Base-by-base conservation (phyloP, 2,329 filamentous ascomycete species). In the Cladosporium sp. region DNA sequence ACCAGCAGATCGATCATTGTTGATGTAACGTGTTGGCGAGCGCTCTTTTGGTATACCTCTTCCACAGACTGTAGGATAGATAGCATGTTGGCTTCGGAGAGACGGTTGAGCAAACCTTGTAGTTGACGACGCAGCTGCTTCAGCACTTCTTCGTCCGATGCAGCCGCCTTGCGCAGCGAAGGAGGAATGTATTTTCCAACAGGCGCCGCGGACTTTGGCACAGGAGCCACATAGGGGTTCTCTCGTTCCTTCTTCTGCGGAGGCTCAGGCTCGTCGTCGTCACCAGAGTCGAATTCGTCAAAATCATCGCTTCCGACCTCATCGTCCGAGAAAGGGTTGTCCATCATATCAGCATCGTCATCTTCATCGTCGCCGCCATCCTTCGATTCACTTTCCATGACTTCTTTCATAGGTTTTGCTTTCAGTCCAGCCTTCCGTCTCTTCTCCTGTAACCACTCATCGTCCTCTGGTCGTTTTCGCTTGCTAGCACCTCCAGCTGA, bases 71-170 rank as follows among this genome's bases (percentile, higher is more conserved):
- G 85, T 3, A 97, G 81, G 62, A 98, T 96, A 1, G 91, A 90
- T 6, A 96, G 78, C 68, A 99, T 83, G 71, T 95, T 98, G 43
- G 92, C 88, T 75, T 98, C 94, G 0, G 95, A 97, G 34, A 99
- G 83, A 74, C 94, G 90, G 77, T 99, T 99, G 74, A 99, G 85
- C 21, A 95, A 84, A 74, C 95, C 94, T 76, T 98, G 93, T 0
- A 92, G 84, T 73, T 96, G 92, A 67, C 92, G 88, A 66, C 88
- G 88, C 58, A 99, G 81, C 46, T 90, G 88, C 14, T 83, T 82
- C 57, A 91, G 81, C 49, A 85, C 81, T 75, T 96, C 91, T 1
- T 85, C 84, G 68, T 91, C 88, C 0, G 87, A 86, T 1, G 85
- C 83, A 2, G 85, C 79, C 36, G 84, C 80, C 70, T 85, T 88